Base-by-base conservation (phyloP, 2,329 filamentous ascomycete genomes). In the Pseudogymnoascus sp. region DNA sequence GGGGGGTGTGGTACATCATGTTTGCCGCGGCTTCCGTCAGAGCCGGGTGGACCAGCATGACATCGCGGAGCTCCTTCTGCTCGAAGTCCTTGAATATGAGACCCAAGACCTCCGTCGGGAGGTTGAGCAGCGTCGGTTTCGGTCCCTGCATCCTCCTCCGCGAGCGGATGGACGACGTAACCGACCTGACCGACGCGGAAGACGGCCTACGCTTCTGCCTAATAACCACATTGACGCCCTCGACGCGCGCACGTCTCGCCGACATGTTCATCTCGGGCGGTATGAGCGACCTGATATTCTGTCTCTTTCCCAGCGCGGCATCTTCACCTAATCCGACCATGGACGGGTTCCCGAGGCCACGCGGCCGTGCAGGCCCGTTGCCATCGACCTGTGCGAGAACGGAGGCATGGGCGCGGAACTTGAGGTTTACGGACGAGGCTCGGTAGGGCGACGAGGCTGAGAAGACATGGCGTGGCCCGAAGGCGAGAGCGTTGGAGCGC, bases 41-140 rank as follows among this genome's bases (percentile, higher is more conserved):
- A n/a, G 62, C 63, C 6, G 62, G 54, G 54, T 62, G 63, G 4
- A 65, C 60, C 18, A 65, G 60, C 43, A 67, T 63, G 4, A 69
- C 50, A 25, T 61, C 41, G 37, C 61, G 62, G 5, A 66, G 60
- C 30, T 57, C 61, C 5, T 3, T 9, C 58, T 67, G 66, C 2
- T 43, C 12, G 9, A 68, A 62, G 50, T 65, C 41, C 22, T 63
- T 25, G 58, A 64, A 66, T 7, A 69, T 67, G 11, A 54, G 7
- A 18, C 60, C 58, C 20, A 66, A 28, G 14, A 69, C 62, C 47
- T 69, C 68, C 9, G 39, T 22, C 3, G 68, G 65, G 25, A 69
- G 63, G 14, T 39, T 64, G 5, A 61, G 50, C 1, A 69, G 60
- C 22, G 47, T 64, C 28, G 61, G 64, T 16, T 38, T 11, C 38